A percentile compares a stretch with the other conserved stretches of the same genome.
Conservation (phyloP, 352 stramenopile species). For the Globisporangium nodosum region DNA sequence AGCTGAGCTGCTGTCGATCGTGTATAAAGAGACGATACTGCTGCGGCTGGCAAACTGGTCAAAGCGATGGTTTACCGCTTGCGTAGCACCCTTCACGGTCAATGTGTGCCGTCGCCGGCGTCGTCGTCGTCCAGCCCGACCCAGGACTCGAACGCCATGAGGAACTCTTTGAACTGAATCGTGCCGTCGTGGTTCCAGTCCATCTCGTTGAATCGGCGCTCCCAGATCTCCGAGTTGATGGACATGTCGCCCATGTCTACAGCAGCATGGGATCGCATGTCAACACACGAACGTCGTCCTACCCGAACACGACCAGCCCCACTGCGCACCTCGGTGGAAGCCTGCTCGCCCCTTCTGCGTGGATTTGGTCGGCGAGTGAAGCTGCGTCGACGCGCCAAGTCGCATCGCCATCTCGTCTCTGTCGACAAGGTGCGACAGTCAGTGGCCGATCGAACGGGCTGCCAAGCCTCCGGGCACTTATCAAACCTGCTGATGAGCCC, state of each 20-base stretch:
- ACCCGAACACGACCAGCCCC: neutral
- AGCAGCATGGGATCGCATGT: neutral
- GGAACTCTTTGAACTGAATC: constrained; percentile 88
- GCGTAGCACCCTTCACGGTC: neutral
- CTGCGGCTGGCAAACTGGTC: neutral
- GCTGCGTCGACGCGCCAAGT: constrained; percentile 49
- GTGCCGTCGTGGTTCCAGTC: constrained; percentile 82
- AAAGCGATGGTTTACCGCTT: neutral
- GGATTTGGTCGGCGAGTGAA: constrained; percentile 78
- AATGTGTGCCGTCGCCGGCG: constrained; percentile 7
- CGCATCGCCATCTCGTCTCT: constrained; percentile 51
- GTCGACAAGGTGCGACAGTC: neutral
- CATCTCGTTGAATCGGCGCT: constrained; percentile 84
- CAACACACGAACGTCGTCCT: neutral
- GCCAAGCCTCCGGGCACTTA: neutral
- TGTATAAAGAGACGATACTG: neutral
- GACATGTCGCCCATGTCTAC: constrained; percentile 29
- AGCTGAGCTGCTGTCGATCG: neutral
- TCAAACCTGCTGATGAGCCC: constrained; percentile 68
- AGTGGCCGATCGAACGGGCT: neutral
- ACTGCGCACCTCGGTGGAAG: constrained; percentile 7
- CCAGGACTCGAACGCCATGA: constrained; percentile 86
- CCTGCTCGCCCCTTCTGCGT: constrained; percentile 13
- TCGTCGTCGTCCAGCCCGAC: constrained; percentile 78
- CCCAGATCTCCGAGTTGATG: constrained; percentile 70